A percentile compares a stretch with the other conserved stretches of the same genome.
Evolutionary conservation across 2,329 filamentous ascomycete genomes (phyloP).

Genomic region (Geosmithia flava): DNA sequence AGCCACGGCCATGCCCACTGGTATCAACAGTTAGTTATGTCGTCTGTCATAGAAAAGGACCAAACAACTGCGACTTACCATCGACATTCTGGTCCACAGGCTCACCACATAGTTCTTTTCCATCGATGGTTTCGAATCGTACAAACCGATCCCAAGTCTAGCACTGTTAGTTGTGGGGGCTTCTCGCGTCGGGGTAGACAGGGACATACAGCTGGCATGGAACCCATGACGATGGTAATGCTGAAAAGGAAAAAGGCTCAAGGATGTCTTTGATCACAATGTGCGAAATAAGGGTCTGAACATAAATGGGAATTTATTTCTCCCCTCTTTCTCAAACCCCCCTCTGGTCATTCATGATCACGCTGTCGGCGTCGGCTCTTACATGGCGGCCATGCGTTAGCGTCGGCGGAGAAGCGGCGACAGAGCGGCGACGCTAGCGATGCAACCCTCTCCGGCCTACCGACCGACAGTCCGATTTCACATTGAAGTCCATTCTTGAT

Average conservation of each 20-base stretch:
- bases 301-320: neutral
- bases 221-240: neutral
- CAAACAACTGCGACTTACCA: conserved; percentile 3
- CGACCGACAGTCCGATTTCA: too few species aligned
- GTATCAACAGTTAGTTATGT: neutral
- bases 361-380: neutral
- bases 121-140: conserved; percentile 11
- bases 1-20: conserved; percentile 10
- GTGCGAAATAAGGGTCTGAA: neutral
- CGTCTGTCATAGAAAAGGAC: neutral
- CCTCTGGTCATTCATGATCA: neutral
- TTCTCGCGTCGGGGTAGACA: neutral
- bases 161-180: neutral
- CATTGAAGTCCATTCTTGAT: too few species aligned
- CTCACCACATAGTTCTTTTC: conserved; percentile 12
- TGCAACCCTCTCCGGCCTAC: too few species aligned
- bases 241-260: neutral
- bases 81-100: conserved; percentile 9
- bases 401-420: neutral
- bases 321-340: neutral
- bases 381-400: neutral
- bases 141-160: conserved; percentile 11
- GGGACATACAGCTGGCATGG: conserved; percentile 1
- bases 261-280: too few species aligned
- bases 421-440: neutral